Evolutionary conservation across 2,329 filamentous ascomycete species (phyloP), one percentile per base, ranked within the genome.

Genomic region (Epichloe coenophiala): DNA sequence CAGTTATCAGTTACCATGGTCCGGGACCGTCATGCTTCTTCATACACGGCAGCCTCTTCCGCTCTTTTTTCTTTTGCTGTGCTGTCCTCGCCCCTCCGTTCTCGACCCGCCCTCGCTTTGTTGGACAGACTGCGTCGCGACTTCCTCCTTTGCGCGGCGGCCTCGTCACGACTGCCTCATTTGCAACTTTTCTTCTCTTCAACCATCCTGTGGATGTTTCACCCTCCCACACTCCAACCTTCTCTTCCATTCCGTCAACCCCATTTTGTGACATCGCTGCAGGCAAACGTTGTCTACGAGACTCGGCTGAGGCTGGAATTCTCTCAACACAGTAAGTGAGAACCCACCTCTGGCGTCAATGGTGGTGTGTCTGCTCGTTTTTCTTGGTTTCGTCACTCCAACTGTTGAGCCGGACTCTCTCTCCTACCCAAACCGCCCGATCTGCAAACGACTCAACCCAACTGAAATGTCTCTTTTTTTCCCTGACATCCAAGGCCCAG

Each of bases 41-140:
- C 39, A 19, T 33, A 27, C n/a, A 3, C 33, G 19, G 35, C 42
- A 36, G 47, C 21, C 9, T 12, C 27, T 21, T 36, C 19, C 12
- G 23, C 12, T 42, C 12, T 38, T 21, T 21, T 15, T 21, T 15
- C 8, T 21, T 23, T 49, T 11, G 11, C 19, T n/a, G n/a, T n/a
- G n/a, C n/a, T 13, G 11, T 41, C n/a, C 21, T 44, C 41, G 41
- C 31, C 41, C 41, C 41, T 21, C 19, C 19, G 17, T 46, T 38
- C 35, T 27, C 19, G 19, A 38, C 13, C 21, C 21, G 13, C 23
- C 41, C 6, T 45, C 21, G 17, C 38, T 42, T 42, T 43, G 15
- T 5, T 44, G 35, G 21, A 31, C 51, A 36, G 48, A 43, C 40
- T 51, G 51, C 21, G 49, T 53, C 49, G 51, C 49, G 51, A 53